Conservation (phyloP, 495 filamentous ascomycete species). For the Friedmanniomyces endolithicus region DNA sequence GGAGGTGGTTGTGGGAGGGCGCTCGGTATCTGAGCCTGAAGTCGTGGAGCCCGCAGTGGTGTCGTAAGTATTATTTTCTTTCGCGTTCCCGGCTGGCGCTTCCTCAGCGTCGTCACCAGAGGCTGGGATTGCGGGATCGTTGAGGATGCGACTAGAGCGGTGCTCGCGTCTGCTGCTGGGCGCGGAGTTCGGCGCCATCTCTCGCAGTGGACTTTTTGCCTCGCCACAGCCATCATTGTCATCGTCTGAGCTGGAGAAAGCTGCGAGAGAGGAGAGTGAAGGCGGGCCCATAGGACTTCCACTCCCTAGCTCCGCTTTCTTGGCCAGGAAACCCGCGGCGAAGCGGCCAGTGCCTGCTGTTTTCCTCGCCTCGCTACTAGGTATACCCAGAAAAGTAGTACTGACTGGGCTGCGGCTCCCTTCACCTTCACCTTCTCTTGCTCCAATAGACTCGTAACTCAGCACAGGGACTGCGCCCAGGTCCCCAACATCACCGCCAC, state of each 20-base stretch:
- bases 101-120: neutral
- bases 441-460: neutral
- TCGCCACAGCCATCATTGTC: conserved; percentile 27
- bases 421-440: neutral
- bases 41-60: conserved; percentile 22
- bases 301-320: conserved; percentile 37
- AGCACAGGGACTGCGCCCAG: conserved; percentile 18
- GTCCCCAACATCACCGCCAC: conserved; percentile 26
- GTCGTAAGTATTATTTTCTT: neutral
- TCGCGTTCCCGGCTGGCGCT: neutral
- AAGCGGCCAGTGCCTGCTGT: conserved; percentile 55
- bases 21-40: conserved; percentile 33
- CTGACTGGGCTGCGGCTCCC: conserved; percentile 44
- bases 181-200: conserved; percentile 45
- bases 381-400: conserved; percentile 32
- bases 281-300: conserved; percentile 40
- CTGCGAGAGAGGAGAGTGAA: conserved; percentile 9
- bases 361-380: conserved; percentile 35
- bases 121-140: conserved; percentile 34
- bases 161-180: no score
- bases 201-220: conserved; percentile 48
- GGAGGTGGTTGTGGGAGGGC: conserved; percentile 3
- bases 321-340: conserved; percentile 80
- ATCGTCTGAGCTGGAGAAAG: conserved; percentile 42
- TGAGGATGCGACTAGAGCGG: conserved; percentile 28